Conservation (phyloP, 495 filamentous ascomycete species). For the Xylaria intraflava region DNA sequence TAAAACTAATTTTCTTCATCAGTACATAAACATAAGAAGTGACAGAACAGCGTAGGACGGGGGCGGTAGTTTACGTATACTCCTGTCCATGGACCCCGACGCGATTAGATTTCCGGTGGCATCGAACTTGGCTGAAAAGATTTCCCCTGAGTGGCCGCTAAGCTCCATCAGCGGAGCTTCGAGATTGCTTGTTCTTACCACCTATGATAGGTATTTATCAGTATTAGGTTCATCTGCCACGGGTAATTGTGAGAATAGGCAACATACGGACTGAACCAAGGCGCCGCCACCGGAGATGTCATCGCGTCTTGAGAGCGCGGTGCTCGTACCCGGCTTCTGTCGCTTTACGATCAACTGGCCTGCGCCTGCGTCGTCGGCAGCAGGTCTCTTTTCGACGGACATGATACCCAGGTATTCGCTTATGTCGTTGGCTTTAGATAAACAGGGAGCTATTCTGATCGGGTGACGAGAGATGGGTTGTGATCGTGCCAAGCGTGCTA, state of each 20-base stretch:
- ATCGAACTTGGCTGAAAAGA: slow-evolving; percentile 89
- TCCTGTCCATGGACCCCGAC: slow-evolving; percentile 91
- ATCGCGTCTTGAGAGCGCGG: slow-evolving; percentile 57
- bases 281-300: slow-evolving; percentile 59
- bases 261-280: slow-evolving; percentile 75
- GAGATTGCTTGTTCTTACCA: slow-evolving; percentile 74
- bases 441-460: background rate
- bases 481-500: background rate
- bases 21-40: background rate
- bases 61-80: slow-evolving; percentile 59
- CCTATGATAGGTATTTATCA: slow-evolving; percentile 42
- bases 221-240: background rate
- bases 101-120: slow-evolving; percentile 81
- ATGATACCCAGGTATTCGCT: slow-evolving; percentile 37
- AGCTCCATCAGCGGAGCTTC: slow-evolving; percentile 95
- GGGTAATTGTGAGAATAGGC: background rate
- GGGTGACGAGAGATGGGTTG: background rate
- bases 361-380: slow-evolving; percentile 68
- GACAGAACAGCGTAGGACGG: background rate
- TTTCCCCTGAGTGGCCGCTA: slow-evolving; percentile 70
- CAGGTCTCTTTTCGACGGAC: slow-evolving; percentile 86
- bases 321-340: slow-evolving; percentile 68
- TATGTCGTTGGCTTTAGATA: background rate
- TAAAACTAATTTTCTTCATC: slow-evolving; percentile 52
- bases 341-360: slow-evolving; percentile 83